Conservation (phyloP, 1,284 basidiomycete genomes). For the Sporisorium scitamineum region DNA sequence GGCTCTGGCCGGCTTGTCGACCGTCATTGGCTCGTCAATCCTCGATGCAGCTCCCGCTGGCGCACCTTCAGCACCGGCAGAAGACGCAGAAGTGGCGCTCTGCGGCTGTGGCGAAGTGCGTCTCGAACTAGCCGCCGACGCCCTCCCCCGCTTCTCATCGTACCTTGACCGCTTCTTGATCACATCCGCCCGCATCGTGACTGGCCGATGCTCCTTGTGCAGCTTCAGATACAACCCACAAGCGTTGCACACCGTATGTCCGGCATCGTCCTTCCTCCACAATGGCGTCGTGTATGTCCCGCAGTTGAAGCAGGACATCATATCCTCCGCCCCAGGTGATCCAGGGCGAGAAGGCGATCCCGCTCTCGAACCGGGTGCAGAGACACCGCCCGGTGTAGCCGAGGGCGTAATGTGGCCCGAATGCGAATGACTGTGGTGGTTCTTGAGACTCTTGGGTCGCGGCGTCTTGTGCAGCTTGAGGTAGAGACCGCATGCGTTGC, state of each 20-base stretch:
- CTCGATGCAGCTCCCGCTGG: background rate
- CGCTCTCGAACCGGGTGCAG: slow-evolving; percentile 36
- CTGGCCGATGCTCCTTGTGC: slow-evolving; percentile 61
- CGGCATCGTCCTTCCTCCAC: slow-evolving; percentile 65
- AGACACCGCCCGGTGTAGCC: slow-evolving; percentile 48
- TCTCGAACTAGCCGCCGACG: slow-evolving; percentile 27
- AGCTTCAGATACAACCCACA: slow-evolving; percentile 65
- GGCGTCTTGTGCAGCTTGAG: slow-evolving; percentile 66
- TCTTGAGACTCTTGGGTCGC: slow-evolving; percentile 61
- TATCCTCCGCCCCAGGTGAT: slow-evolving; percentile 34
- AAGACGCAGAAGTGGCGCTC: background rate
- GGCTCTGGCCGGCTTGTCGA: slow-evolving; percentile 25
- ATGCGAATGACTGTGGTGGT: slow-evolving; percentile 50
- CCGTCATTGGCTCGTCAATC: slow-evolving; percentile 23
- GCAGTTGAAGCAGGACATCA: slow-evolving; percentile 64
- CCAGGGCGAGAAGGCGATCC: slow-evolving; percentile 38
- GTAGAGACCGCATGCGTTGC: slow-evolving; percentile 68
- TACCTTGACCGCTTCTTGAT: slow-evolving; percentile 65
- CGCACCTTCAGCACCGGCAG: no score
- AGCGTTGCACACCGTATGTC: slow-evolving; percentile 64
- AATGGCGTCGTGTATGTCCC: slow-evolving; percentile 66
- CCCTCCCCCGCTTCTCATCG: slow-evolving; percentile 51
- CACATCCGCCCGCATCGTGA: slow-evolving; percentile 64
- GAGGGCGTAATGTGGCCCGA: slow-evolving; percentile 51
- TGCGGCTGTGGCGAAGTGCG: slow-evolving; percentile 48